Evolutionary conservation across 1,139 yeast species (phyloP).

Genomic region (Casaregolazyma lundiana): DNA sequence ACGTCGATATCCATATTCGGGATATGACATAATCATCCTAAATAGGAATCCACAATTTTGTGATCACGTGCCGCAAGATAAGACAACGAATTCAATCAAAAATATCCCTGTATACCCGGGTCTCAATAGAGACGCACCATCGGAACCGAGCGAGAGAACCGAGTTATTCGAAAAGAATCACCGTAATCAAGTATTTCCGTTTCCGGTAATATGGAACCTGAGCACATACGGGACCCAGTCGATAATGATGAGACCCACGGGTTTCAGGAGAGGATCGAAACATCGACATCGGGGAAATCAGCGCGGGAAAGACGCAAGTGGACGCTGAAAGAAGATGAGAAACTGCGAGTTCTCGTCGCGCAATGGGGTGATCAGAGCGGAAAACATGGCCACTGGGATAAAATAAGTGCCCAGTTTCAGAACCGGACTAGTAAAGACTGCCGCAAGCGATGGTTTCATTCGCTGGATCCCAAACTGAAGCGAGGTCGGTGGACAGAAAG

Average conservation of each 20-base stretch:
- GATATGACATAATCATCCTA: no score
- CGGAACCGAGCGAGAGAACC: no score
- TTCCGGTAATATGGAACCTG: no score
- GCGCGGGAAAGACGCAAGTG: conserved; percentile 51
- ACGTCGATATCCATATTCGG: no score
- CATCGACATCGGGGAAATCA: not conserved
- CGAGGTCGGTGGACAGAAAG: conserved; percentile 88
- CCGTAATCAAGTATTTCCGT: no score
- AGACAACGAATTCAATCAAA: no score
- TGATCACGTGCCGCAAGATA: no score
- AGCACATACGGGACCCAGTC: no score
- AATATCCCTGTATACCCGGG: not conserved
- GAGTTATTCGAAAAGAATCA: no score
- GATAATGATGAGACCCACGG: no score
- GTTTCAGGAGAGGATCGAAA: not conserved
- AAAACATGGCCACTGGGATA: conserved; percentile 64
- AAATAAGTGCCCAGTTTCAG: conserved; percentile 59
- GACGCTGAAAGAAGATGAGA: conserved; percentile 75
- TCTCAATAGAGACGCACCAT: not conserved
- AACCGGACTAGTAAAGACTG: conserved; percentile 88
- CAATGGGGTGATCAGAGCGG: conserved; percentile 89
- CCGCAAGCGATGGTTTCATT: conserved; percentile 83
- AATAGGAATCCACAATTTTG: no score
- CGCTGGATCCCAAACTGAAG: conserved; percentile 73
- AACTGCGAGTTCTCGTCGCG: conserved; percentile 64